phyloP scores from a whole-genome alignment of 495 filamentous ascomycete species.

The Penicillium ochrochloron region DNA sequence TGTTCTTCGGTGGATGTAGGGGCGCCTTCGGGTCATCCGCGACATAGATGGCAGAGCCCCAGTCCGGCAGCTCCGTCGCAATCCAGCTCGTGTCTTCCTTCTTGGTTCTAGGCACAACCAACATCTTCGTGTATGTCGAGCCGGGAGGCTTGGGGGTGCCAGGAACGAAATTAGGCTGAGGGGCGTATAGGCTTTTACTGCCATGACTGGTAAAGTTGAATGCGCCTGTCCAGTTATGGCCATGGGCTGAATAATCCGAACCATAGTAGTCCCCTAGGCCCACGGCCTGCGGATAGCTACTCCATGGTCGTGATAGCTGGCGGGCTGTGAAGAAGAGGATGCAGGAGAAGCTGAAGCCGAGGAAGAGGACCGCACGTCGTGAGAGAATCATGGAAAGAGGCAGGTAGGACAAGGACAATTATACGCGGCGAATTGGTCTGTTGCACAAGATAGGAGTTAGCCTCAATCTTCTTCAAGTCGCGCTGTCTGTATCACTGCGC shows the following conservation, averaged over 20 bases:
- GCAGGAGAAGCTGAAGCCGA: slow-evolving; percentile 44
- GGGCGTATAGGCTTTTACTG: slow-evolving; percentile 34
- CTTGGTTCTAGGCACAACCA: slow-evolving; percentile 63
- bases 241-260: slow-evolving; percentile 20
- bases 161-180: slow-evolving; percentile 42
- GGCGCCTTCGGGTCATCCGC: slow-evolving; percentile 64
- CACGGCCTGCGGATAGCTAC: slow-evolving; percentile 39
- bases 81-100: slow-evolving; percentile 68
- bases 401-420: slow-evolving; percentile 8
- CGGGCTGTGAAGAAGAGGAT: slow-evolving; percentile 38
- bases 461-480: background rate
- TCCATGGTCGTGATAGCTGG: slow-evolving; percentile 41
- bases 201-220: slow-evolving; percentile 33
- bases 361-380: slow-evolving; percentile 41
- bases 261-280: slow-evolving; percentile 39
- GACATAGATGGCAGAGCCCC: slow-evolving; percentile 65
- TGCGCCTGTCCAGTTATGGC: slow-evolving; percentile 14
- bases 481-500: background rate
- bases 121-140: slow-evolving; percentile 48
- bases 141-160: slow-evolving; percentile 49
- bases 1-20: slow-evolving; percentile 70
- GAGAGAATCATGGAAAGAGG: slow-evolving; percentile 42
- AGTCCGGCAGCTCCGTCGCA: slow-evolving; percentile 55
- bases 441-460: slow-evolving; percentile 23
- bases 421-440: slow-evolving; percentile 27